Conservation (phyloP, 306 rosid species). For the Prunus salicina region DNA sequence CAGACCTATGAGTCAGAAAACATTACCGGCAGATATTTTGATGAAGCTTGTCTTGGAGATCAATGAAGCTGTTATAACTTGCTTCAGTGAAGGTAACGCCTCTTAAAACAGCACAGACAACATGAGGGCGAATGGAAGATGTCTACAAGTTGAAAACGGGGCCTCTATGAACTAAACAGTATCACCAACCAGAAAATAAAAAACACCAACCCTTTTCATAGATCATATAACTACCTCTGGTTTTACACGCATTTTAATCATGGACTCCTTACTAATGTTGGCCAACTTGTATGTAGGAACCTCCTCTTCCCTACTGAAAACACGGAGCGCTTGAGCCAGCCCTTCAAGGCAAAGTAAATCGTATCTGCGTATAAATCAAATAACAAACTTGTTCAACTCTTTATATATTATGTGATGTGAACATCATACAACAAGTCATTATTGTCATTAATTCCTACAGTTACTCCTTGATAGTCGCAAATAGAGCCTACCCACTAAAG, state of each 20-base stretch:
- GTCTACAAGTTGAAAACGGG: slow-evolving; percentile 46
- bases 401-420: too few relatives aligned
- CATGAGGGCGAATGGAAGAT: slow-evolving; percentile 58
- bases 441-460: too few relatives aligned
- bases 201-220: background rate
- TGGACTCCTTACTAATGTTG: slow-evolving; percentile 46
- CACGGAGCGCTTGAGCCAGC: slow-evolving; percentile 75
- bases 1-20: slow-evolving; percentile 15
- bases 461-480: too few relatives aligned
- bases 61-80: slow-evolving; percentile 87
- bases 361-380: too few relatives aligned
- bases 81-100: slow-evolving; percentile 67
- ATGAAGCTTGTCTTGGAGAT: slow-evolving; percentile 96
- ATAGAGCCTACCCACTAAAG: background rate
- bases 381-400: too few relatives aligned
- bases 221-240: slow-evolving; percentile 60
- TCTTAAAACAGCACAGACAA: slow-evolving; percentile 88
- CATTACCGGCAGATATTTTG: slow-evolving; percentile 92
- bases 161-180: slow-evolving; percentile 4
- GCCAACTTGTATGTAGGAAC: slow-evolving; percentile 62
- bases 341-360: slow-evolving; percentile 84
- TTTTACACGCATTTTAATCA: slow-evolving; percentile 80
- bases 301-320: slow-evolving; percentile 54
- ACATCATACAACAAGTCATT: too few relatives aligned
- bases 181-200: background rate